Evolutionary conservation across 805 yeast genomes (phyloP), one percentile per base, ranked within the genome.

Genomic region (Lipomyces yamadae): DNA sequence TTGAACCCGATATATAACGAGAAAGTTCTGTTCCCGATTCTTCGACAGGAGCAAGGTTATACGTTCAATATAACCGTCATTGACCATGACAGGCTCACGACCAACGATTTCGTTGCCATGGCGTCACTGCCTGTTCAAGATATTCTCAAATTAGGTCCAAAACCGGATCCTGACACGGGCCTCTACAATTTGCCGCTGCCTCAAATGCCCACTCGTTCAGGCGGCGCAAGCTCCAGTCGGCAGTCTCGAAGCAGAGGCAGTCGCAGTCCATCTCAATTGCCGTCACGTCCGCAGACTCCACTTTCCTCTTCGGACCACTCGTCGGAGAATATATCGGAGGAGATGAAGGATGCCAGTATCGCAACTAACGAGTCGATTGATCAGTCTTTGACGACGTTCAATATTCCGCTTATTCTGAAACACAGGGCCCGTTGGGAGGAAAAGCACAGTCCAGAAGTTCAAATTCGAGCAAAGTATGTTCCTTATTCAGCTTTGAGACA

Each of bases 1-100:
- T 77, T 91, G 61, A 88, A 88, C 63, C 99, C 99, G 0, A 82
- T 87, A 0, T 94, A 87, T 78, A 87, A 92, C 72, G 96, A 93
- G 76, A 80, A 88, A 70, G 78, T 93, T 29, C 88, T 94, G 0
- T 89, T 94, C 75, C 96, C 92, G 69, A 84, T 94, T 0, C 80
- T 85, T 45, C 82, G 86, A 2, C 84, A 83, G 68, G 98, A 94
- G 74, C 78, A 79, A 33, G 83, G 83, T 69, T 94, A 82, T 75
- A 84, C 88, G 61, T 79, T 95, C 59, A 84, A 85, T 62, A 87
- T 94, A 74, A 83, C 88, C 34, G 87, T 95, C 2, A 79, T 92
- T 75, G 99, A 94, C 76, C 90, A 89, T 70, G 99, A 94, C 76
- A 84, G 86, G 42, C 83, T 93, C 67, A 87, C 97, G 0, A 87